A percentile compares a stretch with the other conserved stretches of the same genome.
phyloP scores from a whole-genome alignment of 1,284 basidiomycete genomes.

The Gymnopus androsaceus region DNA sequence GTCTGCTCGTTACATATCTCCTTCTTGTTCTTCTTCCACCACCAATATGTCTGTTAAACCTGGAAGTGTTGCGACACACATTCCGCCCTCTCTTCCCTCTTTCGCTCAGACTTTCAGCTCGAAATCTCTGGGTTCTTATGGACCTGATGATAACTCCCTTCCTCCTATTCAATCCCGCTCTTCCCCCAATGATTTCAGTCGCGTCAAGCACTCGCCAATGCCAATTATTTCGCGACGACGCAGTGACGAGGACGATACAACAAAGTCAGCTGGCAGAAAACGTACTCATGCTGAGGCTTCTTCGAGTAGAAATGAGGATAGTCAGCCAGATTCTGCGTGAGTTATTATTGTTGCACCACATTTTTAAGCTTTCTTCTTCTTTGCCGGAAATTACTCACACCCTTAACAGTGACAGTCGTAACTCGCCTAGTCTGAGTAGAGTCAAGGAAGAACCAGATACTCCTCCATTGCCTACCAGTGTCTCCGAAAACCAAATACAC shows the following conservation, averaged over 20 bases:
- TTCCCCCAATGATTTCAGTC: conserved; percentile 30
- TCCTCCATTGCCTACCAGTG: conserved; percentile 29
- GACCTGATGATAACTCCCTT: conserved; percentile 48
- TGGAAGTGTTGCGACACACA: conserved; percentile 35
- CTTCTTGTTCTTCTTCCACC: conserved; percentile 10
- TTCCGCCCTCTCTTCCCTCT: conserved; percentile 67
- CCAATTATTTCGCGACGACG: conserved; percentile 31
- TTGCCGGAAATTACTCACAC: conserved; percentile 26
- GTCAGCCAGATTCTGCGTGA: conserved; percentile 40
- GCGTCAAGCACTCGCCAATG: conserved; percentile 35
- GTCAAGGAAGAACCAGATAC: conserved; percentile 64
- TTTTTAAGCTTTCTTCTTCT: conserved; percentile 7
- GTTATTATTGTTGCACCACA: conserved; percentile 24
- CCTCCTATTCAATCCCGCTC: conserved; percentile 60
- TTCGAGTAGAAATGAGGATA: conserved; percentile 36
- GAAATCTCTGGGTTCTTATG: conserved; percentile 50
- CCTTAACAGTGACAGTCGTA: conserved; percentile 34
- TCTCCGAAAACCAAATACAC: conserved; percentile 18
- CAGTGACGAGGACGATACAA: conserved; percentile 30
- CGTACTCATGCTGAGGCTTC: conserved; percentile 44
- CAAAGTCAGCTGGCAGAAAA: conserved; percentile 39
- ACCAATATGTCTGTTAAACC: conserved; percentile 42
- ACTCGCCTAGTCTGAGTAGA: conserved; percentile 48
- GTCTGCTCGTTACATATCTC: conserved; percentile 7
- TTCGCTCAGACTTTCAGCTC: conserved; percentile 71